These are phyloP conservation scores for Trichopus zeylanicus DNA, from an alignment of 116 monocot genomes.

Conservation along the genomic window DNA sequence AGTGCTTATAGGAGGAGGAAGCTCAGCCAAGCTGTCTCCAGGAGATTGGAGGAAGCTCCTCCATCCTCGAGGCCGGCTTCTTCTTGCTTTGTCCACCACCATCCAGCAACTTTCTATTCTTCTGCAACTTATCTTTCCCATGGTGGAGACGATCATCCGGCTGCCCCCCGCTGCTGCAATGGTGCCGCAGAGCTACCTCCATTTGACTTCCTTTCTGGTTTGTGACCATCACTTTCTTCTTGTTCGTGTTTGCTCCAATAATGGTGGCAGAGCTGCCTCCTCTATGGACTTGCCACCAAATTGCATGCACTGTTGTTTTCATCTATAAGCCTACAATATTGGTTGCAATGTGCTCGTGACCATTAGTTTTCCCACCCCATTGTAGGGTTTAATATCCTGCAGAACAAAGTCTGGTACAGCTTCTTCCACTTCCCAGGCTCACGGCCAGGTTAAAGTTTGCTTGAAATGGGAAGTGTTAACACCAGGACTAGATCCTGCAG, in stretches of 20 bases:
- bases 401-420: background rate
- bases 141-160: too few relatives aligned
- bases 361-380: background rate
- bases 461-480: constrained; percentile 17
- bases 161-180: too few relatives aligned
- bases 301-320: too few relatives aligned
- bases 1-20: constrained; percentile 61
- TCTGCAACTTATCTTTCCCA: too few relatives aligned
- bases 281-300: too few relatives aligned
- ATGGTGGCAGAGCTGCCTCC: too few relatives aligned
- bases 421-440: constrained; percentile 1
- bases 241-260: too few relatives aligned
- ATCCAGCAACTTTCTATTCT: constrained; percentile 2
- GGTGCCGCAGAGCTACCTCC: constrained; percentile 21
- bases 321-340: too few relatives aligned
- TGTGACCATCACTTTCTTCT: constrained; percentile 3
- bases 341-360: too few relatives aligned
- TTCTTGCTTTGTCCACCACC: constrained; percentile 12
- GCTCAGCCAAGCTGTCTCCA: constrained; percentile 36
- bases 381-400: too few relatives aligned
- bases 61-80: constrained; percentile 11
- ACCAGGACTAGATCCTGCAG: constrained; percentile 14
- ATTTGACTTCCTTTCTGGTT: constrained; percentile 45
- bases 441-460: constrained; percentile 9
- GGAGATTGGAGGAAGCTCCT: constrained; percentile 15